Evolutionary conservation across 352 stramenopile species (phyloP).

Genomic region (Phytophthora agathidicida): DNA sequence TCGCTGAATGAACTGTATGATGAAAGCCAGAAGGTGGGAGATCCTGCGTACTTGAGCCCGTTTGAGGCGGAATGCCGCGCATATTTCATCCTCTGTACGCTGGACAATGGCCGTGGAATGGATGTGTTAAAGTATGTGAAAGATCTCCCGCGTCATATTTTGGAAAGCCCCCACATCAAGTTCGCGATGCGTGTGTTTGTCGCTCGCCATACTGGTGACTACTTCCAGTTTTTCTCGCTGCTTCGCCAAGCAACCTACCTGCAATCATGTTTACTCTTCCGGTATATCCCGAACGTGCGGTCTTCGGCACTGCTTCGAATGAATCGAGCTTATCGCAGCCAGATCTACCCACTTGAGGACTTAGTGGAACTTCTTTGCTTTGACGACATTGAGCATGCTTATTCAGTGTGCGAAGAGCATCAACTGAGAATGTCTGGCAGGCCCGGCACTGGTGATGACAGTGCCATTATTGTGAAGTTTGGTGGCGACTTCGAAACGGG

Average conservation of each 20-base stretch:
- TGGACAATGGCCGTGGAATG: conserved; percentile 83
- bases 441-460: conserved; percentile 49
- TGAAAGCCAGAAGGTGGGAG: conserved; percentile 70
- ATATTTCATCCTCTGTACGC: conserved; percentile 87
- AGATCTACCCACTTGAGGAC: conserved; percentile 68
- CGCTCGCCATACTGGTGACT: conserved; percentile 84
- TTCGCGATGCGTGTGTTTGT: conserved; percentile 90
- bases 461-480: conserved; percentile 66
- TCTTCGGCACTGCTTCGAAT: conserved; percentile 78
- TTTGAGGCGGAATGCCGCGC: conserved; percentile 86
- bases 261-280: conserved; percentile 84
- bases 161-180: conserved; percentile 77
- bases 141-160: conserved; percentile 55
- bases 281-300: conserved; percentile 80
- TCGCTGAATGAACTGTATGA: conserved; percentile 90
- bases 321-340: conserved; percentile 78
- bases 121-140: conserved; percentile 91
- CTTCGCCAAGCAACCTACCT: conserved; percentile 79
- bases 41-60: conserved; percentile 67
- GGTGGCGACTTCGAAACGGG: conserved; percentile 81
- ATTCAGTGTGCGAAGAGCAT: conserved; percentile 68
- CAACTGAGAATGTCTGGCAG: conserved; percentile 59
- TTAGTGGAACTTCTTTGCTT: conserved; percentile 81
- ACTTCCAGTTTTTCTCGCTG: conserved; percentile 84
- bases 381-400: conserved; percentile 79